phyloP scores from a whole-genome alignment of 2,329 filamentous ascomycete species.

The Trichoderma endophyticum region DNA sequence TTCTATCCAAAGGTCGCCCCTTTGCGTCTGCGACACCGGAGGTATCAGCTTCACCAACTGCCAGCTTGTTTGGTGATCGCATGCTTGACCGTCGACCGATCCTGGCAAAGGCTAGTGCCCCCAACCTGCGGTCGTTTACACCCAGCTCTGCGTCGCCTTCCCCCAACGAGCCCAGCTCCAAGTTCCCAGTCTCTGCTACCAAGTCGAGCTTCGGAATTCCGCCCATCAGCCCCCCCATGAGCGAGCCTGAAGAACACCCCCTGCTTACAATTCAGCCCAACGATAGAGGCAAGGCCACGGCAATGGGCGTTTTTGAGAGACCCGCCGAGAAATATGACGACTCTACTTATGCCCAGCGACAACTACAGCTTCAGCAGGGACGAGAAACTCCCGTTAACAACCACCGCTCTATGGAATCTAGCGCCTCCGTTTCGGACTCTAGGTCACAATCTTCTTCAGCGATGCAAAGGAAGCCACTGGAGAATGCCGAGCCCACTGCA shows the following conservation, averaged over 20 bases:
- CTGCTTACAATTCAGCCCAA: conserved; percentile 67
- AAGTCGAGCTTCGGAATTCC: conserved; percentile 35
- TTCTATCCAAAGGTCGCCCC: conserved; percentile 63
- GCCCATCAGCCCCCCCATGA: conserved; percentile 56
- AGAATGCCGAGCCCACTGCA: conserved; percentile 31
- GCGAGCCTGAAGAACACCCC: conserved; percentile 66
- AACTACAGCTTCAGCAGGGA: conserved; percentile 75
- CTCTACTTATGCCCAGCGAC: conserved; percentile 76
- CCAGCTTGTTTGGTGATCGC: conserved; percentile 44
- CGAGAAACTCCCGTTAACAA: conserved; percentile 58
- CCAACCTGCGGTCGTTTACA: conserved; percentile 61
- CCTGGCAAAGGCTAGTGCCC: conserved; percentile 60
- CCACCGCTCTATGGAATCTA: conserved; percentile 45
- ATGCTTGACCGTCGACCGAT: conserved; percentile 45
- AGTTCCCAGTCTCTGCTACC: conserved; percentile 34
- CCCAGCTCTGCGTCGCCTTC: conserved; percentile 32
- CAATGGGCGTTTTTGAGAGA: conserved; percentile 62
- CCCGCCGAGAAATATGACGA: conserved; percentile 78
- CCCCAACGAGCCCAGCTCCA: conserved; percentile 35
- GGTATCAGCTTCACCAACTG: conserved; percentile 47
- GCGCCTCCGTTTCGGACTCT: conserved; percentile 37
- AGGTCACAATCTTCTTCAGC: conserved; percentile 50
- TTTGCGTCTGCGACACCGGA: conserved; percentile 51
- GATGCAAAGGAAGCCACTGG: conserved; percentile 35
- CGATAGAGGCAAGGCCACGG: conserved; percentile 79